phyloP scores from a whole-genome alignment of 805 yeast species.

The Suhomyces kilbournensis region DNA sequence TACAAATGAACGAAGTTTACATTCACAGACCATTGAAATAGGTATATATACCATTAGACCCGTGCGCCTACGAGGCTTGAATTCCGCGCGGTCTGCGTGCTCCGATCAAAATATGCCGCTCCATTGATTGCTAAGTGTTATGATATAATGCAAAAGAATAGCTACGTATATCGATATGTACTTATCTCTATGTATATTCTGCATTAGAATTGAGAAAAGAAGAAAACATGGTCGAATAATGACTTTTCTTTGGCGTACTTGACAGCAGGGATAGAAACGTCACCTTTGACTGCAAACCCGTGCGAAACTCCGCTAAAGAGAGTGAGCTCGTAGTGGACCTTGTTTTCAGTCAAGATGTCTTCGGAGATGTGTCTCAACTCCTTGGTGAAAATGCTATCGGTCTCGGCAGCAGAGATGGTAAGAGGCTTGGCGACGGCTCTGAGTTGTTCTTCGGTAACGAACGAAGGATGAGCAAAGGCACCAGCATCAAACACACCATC shows the following conservation, averaged over 20 bases:
- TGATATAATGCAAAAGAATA: too few species aligned
- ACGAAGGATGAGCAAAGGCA: slow-evolving; percentile 84
- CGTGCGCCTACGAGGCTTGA: too few species aligned
- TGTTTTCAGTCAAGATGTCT: slow-evolving; percentile 48
- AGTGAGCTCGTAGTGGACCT: slow-evolving; percentile 57
- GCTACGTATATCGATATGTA: too few species aligned
- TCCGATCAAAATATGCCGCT: too few species aligned
- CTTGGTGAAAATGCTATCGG: slow-evolving; percentile 57
- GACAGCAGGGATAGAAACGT: slow-evolving; percentile 48
- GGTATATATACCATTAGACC: too few species aligned
- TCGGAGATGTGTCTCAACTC: slow-evolving; percentile 66
- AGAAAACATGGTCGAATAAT: slow-evolving; percentile 41
- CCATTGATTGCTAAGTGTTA: too few species aligned
- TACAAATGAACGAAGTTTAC: too few species aligned
- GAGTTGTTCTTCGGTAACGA: slow-evolving; percentile 63
- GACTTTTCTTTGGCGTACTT: slow-evolving; percentile 68
- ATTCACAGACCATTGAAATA: too few species aligned
- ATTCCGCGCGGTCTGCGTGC: too few species aligned
- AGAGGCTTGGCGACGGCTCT: slow-evolving; percentile 58
- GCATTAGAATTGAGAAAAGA: slow-evolving; percentile 3
- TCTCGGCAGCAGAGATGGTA: slow-evolving; percentile 71
- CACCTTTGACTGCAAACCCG: slow-evolving; percentile 83
- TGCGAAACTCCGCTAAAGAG: slow-evolving; percentile 64
- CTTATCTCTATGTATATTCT: too few species aligned
- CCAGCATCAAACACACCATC: slow-evolving; percentile 50